These are phyloP conservation scores for Thelephora terrestris DNA, from an alignment of 1,284 basidiomycete species.

Conservation along the genomic window DNA sequence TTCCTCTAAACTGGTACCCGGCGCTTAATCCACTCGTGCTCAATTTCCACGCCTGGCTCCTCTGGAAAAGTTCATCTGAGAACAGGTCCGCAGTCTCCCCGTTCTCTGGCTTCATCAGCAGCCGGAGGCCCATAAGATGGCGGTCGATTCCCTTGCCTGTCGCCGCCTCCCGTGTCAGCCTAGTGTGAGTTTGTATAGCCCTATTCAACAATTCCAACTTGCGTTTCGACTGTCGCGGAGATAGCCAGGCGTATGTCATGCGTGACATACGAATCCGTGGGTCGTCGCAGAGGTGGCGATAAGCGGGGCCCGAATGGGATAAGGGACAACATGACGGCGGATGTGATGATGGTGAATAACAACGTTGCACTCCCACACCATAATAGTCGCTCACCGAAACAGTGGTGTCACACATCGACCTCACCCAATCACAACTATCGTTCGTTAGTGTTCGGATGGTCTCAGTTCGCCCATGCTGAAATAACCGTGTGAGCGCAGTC, in stretches of 20 bases:
- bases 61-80: slow-evolving; percentile 70
- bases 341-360: too few relatives aligned
- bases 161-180: slow-evolving; percentile 71
- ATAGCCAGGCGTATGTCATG: too few relatives aligned
- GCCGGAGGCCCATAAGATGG: slow-evolving; percentile 80
- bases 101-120: slow-evolving; percentile 41
- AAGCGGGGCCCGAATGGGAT: neutral
- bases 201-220: slow-evolving; percentile 49
- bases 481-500: slow-evolving; percentile 87
- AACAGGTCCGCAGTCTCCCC: slow-evolving; percentile 47
- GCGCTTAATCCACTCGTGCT: slow-evolving; percentile 88
- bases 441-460: slow-evolving; percentile 76
- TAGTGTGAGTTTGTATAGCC: slow-evolving; percentile 69
- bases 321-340: neutral
- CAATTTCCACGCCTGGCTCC: slow-evolving; percentile 82
- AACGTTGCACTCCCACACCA: too few relatives aligned
- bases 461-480: slow-evolving; percentile 88
- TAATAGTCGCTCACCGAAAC: slow-evolving; percentile 30
- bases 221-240: slow-evolving; percentile 25
- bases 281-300: neutral
- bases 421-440: slow-evolving; percentile 75
- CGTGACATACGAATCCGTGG: too few relatives aligned
- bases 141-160: slow-evolving; percentile 86
- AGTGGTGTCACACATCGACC: slow-evolving; percentile 57
- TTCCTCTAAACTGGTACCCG: slow-evolving; percentile 83